These are phyloP conservation scores for Bombardia bombarda DNA, from an alignment of 495 filamentous ascomycete genomes.

Conservation along the genomic window DNA sequence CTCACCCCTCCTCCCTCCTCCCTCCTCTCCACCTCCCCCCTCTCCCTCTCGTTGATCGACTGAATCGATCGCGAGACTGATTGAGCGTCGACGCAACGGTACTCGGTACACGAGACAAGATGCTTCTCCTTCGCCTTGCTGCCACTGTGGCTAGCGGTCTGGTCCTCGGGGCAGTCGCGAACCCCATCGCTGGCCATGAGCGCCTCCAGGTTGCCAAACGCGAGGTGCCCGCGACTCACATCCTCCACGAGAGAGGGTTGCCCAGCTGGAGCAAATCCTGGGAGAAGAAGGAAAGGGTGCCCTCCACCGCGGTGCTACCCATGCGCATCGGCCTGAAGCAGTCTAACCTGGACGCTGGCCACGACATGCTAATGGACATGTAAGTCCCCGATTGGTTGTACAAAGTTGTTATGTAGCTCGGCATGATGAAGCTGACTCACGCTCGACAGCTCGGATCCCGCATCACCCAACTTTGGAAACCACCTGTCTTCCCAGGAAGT, in stretches of 20 bases:
- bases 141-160: not conserved
- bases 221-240: conserved; percentile 17
- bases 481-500: conserved; percentile 44
- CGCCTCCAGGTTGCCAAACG: not conserved
- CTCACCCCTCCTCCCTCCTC: not conserved
- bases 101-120: not conserved
- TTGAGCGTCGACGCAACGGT: not conserved
- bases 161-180: not conserved
- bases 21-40: not conserved
- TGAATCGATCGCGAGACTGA: too few relatives aligned
- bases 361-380: conserved; percentile 20
- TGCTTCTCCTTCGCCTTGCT: not conserved
- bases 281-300: conserved; percentile 14
- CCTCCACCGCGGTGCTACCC: conserved; percentile 9
- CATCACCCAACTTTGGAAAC: conserved; percentile 44
- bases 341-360: conserved; percentile 15
- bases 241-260: conserved; percentile 25
- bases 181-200: not conserved
- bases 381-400: conserved; percentile 1
- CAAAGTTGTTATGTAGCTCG: not conserved
- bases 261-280: conserved; percentile 19
- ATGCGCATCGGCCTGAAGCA: conserved; percentile 22
- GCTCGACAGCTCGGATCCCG: conserved; percentile 64
- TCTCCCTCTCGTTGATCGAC: not conserved
- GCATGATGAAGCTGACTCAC: not conserved